A percentile compares a stretch with the other conserved stretches of the same genome.
These are phyloP conservation scores for Fusarium napiforme DNA, from an alignment of 2,329 filamentous ascomycete species.

Conservation along the genomic window DNA sequence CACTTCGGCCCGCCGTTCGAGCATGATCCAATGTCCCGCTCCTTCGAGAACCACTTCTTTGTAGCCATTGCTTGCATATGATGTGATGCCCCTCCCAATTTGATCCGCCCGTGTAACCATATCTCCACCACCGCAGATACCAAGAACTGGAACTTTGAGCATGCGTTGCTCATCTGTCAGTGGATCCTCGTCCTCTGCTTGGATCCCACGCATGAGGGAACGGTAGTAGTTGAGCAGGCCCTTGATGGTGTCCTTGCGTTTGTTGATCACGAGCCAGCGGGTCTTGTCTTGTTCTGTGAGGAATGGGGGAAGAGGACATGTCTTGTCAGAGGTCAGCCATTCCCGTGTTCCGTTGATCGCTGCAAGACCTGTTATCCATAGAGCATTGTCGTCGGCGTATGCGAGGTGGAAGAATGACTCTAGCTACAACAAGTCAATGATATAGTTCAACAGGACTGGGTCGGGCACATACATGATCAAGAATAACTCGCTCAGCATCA, in stretches of 20 bases:
- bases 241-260: slow-evolving; percentile 10
- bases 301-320: slow-evolving; percentile 2
- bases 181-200: slow-evolving; percentile 25
- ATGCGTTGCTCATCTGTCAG: slow-evolving; percentile 29
- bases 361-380: slow-evolving; percentile 17
- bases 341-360: slow-evolving; percentile 17
- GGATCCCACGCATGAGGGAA: slow-evolving; percentile 26
- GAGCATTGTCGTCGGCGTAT: slow-evolving; percentile 13
- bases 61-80: slow-evolving; percentile 23
- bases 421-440: slow-evolving; percentile 5
- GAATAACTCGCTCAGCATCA: slow-evolving; percentile 16
- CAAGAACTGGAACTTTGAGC: slow-evolving; percentile 31
- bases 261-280: slow-evolving; percentile 10
- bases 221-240: slow-evolving; percentile 35
- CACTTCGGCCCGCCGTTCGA: slow-evolving; percentile 26
- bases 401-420: slow-evolving; percentile 35
- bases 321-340: slow-evolving; percentile 22
- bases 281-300: slow-evolving; percentile 23
- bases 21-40: slow-evolving; percentile 37
- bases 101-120: slow-evolving; percentile 21
- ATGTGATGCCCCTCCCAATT: neutral
- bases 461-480: slow-evolving; percentile 1
- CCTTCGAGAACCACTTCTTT: slow-evolving; percentile 13
- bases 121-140: slow-evolving; percentile 25
- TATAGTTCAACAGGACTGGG: rapidly evolving